Evolutionary conservation across 108 stramenopile species (phyloP), one percentile per base, ranked within the genome.

Genomic region (Nannochloropsis salina): DNA sequence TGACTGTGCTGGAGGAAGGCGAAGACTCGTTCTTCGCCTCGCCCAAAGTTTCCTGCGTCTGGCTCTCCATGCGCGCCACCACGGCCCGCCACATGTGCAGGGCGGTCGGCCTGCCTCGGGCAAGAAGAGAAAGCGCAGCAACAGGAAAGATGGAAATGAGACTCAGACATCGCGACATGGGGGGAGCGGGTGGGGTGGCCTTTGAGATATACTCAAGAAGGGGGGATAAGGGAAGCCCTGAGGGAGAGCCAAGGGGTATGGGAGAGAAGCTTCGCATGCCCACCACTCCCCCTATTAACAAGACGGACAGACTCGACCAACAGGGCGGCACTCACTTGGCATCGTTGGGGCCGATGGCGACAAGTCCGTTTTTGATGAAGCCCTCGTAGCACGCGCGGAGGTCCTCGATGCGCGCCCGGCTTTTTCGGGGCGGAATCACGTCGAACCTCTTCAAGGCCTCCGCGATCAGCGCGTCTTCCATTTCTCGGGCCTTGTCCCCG

Each of bases 401-500:
- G 2, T 74, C 61, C n/a, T 74, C 61, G 8, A 74, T 74, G 6
- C 61, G 61, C 20, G 61, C 61, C 15, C 61, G 61, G 61, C 61
- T 74, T n/a, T 74, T 74, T n/a, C 61, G 15, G 2, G 61, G 61
- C 15, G 61, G 61, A n/a, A 74, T n/a, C 4, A 74, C 61, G 61
- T 74, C 61, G 61, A 74, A 74, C 6, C 61, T 15, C 6, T 74
- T 74, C n/a, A 74, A n/a, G 20, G 61, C 61, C 20, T 74, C 61
- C 15, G 61, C 61, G 6, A 74, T 74, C 61, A 74, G 6, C n/a
- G 61, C 61, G 1, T 74, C 61, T n/a, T 74, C 61, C 61, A 74
- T 74, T 74, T 74, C 61, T 74, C 61, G 61, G 20, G 61, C 61
- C 61, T 74, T 74, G n/a, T 74, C 61, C 61, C 61, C 61, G n/a